Conservation (phyloP, 345 rosid genomes). For the Lepidium sativum region DNA sequence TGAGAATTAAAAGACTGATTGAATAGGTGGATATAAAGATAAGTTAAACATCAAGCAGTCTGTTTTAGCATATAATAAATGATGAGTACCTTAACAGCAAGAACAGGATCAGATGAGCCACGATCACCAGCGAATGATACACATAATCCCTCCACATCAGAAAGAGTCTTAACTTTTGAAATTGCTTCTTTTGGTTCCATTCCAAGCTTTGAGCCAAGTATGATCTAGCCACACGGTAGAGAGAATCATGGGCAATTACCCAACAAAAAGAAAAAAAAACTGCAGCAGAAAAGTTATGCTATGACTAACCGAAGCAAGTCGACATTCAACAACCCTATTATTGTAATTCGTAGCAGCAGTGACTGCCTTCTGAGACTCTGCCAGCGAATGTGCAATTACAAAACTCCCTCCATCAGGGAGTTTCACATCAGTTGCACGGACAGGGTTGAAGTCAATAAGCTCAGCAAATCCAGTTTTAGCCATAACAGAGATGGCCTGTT, state of each 20-base stretch:
- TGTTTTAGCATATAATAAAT: neutral
- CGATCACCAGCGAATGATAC: conserved; percentile 46
- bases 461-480: conserved; percentile 96
- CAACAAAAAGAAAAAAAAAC: neutral
- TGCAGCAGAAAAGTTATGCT: neutral
- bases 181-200: conserved; percentile 71
- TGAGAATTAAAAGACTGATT: neutral
- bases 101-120: conserved; percentile 70
- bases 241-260: neutral
- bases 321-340: conserved; percentile 96
- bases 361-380: conserved; percentile 93
- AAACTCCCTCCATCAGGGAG: conserved; percentile 96
- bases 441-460: conserved; percentile 98
- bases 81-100: conserved; percentile 74
- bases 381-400: conserved; percentile 88
- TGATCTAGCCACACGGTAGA: conserved; percentile 39
- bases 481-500: conserved; percentile 95
- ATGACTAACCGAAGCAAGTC: conserved; percentile 75
- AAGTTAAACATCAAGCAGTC: neutral
- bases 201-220: conserved; percentile 80
- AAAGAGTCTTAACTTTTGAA: conserved; percentile 74
- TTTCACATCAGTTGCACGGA: conserved; percentile 89
- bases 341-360: conserved; percentile 96
- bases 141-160: conserved; percentile 87
- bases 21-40: neutral